Conservation (phyloP, 306 rosid genomes). For the Fagus sylvatica region DNA sequence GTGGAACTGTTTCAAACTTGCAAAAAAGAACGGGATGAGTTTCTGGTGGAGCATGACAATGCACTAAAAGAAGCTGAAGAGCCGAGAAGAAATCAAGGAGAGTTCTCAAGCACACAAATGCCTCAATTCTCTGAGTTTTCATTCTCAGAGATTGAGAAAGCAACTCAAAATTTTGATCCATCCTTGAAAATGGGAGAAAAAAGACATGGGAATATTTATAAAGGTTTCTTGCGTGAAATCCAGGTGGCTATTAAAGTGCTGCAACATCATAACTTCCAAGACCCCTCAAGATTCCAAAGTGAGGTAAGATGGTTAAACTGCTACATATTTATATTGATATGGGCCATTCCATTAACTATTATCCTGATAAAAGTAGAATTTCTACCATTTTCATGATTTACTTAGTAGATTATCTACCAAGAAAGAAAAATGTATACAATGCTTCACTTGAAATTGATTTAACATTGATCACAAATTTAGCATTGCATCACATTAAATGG, state of each 20-base stretch:
- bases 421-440: too few species aligned
- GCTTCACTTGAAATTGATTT: neutral
- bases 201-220: slow-evolving; percentile 52
- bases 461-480: neutral
- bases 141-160: slow-evolving; percentile 47
- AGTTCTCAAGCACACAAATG: slow-evolving; percentile 25
- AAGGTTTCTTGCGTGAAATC: slow-evolving; percentile 44
- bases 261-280: slow-evolving; percentile 38
- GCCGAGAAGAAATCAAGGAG: slow-evolving; percentile 42
- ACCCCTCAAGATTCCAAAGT: slow-evolving; percentile 55
- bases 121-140: slow-evolving; percentile 46
- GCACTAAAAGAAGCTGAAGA: slow-evolving; percentile 54
- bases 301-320: slow-evolving; percentile 37
- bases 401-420: neutral
- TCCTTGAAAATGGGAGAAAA: slow-evolving; percentile 58
- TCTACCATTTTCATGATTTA: too few species aligned
- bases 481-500: neutral
- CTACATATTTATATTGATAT: neutral
- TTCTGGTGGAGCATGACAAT: slow-evolving; percentile 41
- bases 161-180: slow-evolving; percentile 39
- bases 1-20: slow-evolving; percentile 46
- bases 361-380: too few species aligned
- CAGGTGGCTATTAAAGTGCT: slow-evolving; percentile 49
- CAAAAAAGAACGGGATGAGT: slow-evolving; percentile 51
- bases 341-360: neutral